These are phyloP conservation scores for Neopestalotiopsis sp. DNA, from an alignment of 2,329 filamentous ascomycete genomes.

Conservation along the genomic window DNA sequence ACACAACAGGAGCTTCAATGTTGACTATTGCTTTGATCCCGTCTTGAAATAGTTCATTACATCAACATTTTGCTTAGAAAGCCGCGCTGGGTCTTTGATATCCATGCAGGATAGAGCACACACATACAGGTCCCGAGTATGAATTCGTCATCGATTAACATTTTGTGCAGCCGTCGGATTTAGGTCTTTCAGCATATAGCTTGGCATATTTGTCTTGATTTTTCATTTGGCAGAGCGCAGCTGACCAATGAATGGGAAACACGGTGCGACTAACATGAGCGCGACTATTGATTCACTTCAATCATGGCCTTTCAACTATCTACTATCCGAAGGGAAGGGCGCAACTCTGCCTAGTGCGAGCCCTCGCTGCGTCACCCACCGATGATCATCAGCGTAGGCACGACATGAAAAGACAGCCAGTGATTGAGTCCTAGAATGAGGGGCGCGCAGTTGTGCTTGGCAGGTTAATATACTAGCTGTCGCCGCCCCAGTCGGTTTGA, in stretches of 20 bases:
- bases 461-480: background rate
- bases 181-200: background rate
- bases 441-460: background rate
- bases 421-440: background rate
- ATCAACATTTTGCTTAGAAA: background rate
- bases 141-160: background rate
- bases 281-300: background rate
- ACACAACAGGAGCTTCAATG: background rate
- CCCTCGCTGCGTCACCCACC: background rate
- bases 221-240: constrained; percentile 7
- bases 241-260: constrained; percentile 12
- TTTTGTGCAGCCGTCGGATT: background rate
- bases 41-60: background rate
- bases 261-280: background rate
- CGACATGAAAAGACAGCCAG: background rate
- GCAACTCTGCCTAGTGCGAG: background rate
- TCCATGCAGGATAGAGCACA: background rate
- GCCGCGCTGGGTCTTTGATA: background rate
- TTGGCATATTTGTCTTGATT: background rate
- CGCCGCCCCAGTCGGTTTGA: background rate
- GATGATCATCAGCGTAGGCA: background rate
- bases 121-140: background rate
- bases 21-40: background rate
- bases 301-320: background rate
- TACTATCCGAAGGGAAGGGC: background rate